Percentiles rank a stretch among this genome's conserved stretches.
Conservation (phyloP, 805 yeast species). For the Kluyveromyces starmeri region DNA sequence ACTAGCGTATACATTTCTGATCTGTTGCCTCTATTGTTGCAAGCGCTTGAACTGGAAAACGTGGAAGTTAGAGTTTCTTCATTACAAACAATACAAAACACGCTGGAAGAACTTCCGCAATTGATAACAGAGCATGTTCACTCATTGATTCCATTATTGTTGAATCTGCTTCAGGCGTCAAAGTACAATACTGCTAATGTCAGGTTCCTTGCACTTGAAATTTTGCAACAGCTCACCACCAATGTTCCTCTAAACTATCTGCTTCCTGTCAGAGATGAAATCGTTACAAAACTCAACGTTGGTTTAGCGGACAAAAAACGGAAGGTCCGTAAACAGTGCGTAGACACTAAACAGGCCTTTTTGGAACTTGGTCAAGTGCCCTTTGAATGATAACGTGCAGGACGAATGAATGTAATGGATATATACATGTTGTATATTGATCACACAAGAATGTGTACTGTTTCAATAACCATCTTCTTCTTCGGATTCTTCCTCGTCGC, state of each 20-base stretch:
- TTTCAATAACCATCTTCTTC: conserved; percentile 19
- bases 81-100: conserved; percentile 47
- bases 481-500: conserved; percentile 41
- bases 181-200: conserved; percentile 38
- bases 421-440: too few species aligned
- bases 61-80: conserved; percentile 50
- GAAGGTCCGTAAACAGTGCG: conserved; percentile 63
- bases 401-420: not conserved
- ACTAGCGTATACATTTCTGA: conserved; percentile 54
- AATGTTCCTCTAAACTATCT: conserved; percentile 35
- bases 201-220: conserved; percentile 46
- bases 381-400: conserved; percentile 20
- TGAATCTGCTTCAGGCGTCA: conserved; percentile 25
- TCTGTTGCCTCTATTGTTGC: conserved; percentile 64
- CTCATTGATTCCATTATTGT: conserved; percentile 46
- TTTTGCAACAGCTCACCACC: conserved; percentile 42
- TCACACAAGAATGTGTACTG: too few species aligned
- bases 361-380: conserved; percentile 43
- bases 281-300: conserved; percentile 39
- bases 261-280: conserved; percentile 41
- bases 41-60: conserved; percentile 44
- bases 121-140: conserved; percentile 46
- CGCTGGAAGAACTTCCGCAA: conserved; percentile 46
- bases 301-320: conserved; percentile 71
- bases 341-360: conserved; percentile 70